Conservation (phyloP, 345 rosid species). For the Eutrema heterophyllum region DNA sequence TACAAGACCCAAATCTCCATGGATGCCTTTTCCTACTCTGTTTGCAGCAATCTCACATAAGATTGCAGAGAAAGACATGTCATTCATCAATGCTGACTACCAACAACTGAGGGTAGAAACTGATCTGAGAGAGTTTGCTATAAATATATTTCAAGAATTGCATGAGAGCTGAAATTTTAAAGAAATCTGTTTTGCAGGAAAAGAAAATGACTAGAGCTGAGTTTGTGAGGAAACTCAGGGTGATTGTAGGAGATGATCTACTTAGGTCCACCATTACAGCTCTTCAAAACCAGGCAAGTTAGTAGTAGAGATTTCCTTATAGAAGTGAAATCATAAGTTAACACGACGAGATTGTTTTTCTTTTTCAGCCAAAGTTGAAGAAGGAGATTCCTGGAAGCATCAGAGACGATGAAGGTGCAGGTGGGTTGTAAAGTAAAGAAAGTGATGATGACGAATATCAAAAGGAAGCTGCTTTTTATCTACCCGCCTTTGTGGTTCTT, state of each 20-base stretch:
- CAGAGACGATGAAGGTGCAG: conserved; percentile 13
- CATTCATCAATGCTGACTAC: conserved; percentile 41
- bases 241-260: conserved; percentile 65
- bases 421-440: conserved; percentile 28
- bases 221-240: conserved; percentile 65
- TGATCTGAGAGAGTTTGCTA: neutral
- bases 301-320: neutral
- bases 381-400: conserved; percentile 23
- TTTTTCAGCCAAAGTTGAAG: conserved; percentile 21
- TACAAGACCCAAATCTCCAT: conserved; percentile 65
- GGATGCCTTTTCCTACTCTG: conserved; percentile 87
- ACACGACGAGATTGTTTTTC: neutral
- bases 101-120: conserved; percentile 54
- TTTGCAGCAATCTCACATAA: conserved; percentile 79
- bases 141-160: neutral
- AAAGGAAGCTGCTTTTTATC: conserved; percentile 29
- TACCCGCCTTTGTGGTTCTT: conserved; percentile 22
- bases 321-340: neutral
- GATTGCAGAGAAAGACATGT: conserved; percentile 61
- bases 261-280: conserved; percentile 64
- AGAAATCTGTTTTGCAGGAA: conserved; percentile 34
- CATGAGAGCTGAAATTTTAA: neutral
- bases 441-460: conserved; percentile 31
- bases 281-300: conserved; percentile 51
- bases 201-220: conserved; percentile 61